phyloP scores from a whole-genome alignment of 352 stramenopile species.

The Albugo laibachii region DNA sequence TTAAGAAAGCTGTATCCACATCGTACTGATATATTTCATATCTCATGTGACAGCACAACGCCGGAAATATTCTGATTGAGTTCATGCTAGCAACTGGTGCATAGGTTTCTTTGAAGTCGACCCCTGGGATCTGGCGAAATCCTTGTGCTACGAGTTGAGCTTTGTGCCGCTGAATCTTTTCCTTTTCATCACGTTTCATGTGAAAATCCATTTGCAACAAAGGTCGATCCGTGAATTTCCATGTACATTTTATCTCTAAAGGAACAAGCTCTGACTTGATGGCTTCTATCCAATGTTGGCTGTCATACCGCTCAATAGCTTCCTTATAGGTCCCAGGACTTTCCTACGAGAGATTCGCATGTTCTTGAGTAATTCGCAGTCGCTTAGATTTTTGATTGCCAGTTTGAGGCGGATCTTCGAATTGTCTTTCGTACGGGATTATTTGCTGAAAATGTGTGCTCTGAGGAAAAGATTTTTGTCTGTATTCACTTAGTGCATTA shows the following conservation, averaged over 20 bases:
- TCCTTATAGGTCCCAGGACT: neutral
- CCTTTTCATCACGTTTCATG: constrained; percentile 3
- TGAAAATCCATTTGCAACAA: constrained; percentile 4
- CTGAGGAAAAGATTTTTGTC: no score
- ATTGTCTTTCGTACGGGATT: no score
- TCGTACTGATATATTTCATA: constrained; percentile 6
- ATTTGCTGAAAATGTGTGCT: no score
- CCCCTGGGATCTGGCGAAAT: constrained; percentile 3
- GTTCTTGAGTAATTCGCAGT: constrained; percentile 1
- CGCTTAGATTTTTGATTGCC: neutral
- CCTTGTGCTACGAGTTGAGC: constrained; percentile 3
- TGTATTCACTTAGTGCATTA: no score
- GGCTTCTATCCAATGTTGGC: neutral
- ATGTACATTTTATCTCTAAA: no score
- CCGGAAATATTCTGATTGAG: constrained; percentile 2
- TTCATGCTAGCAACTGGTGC: constrained; percentile 5
- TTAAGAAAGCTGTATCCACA: constrained; percentile 16
- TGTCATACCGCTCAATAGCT: constrained; percentile 2
- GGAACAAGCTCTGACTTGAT: no score
- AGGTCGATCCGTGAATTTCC: constrained; percentile 2
- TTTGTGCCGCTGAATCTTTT: constrained; percentile 2
- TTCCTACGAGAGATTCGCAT: neutral
- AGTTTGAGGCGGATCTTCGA: neutral
- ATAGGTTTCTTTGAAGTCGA: constrained; percentile 4
- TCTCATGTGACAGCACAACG: neutral